phyloP scores from a whole-genome alignment of 1,139 yeast genomes.

The Lodderomyces oxycetoniae region DNA sequence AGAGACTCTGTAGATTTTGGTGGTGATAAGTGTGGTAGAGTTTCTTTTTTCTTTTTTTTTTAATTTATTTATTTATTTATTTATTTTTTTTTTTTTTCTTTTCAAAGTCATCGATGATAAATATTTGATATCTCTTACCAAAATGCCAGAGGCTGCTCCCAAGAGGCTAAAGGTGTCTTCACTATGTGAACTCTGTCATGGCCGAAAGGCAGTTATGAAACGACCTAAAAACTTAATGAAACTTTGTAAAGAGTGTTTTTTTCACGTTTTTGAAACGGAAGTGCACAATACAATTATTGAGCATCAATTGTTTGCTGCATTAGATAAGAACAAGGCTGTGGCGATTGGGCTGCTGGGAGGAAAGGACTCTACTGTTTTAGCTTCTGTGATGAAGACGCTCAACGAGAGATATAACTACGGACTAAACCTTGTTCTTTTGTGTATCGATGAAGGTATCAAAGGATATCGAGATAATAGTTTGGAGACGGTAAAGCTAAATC shows the following conservation, averaged over 20 bases:
- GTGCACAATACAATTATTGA: slow-evolving; percentile 82
- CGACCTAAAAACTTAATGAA: slow-evolving; percentile 91
- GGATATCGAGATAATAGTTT: slow-evolving; percentile 97
- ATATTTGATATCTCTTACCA: too few species aligned
- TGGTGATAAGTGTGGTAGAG: too few species aligned
- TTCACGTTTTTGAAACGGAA: slow-evolving; percentile 87
- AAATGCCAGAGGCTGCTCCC: too few species aligned
- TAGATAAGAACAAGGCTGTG: slow-evolving; percentile 56
- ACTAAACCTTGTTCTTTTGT: slow-evolving; percentile 69
- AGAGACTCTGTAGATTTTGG: too few species aligned
- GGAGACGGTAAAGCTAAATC: slow-evolving; percentile 93
- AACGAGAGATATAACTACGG: slow-evolving; percentile 90
- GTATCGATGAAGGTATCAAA: slow-evolving; percentile 94
- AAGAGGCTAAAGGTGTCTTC: slow-evolving; percentile 37
- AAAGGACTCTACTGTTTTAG: slow-evolving; percentile 93
- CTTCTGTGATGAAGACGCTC: slow-evolving; percentile 77
- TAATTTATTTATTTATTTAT: too few species aligned
- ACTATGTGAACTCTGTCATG: slow-evolving; percentile 81
- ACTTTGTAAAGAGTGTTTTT: slow-evolving; percentile 90
- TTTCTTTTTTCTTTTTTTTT: too few species aligned
- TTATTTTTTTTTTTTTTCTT: too few species aligned
- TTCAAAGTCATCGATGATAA: too few species aligned
- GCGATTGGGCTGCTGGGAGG: slow-evolving; percentile 99
- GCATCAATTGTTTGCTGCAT: slow-evolving; percentile 65
- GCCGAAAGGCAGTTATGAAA: slow-evolving; percentile 78